These are phyloP conservation scores for Vachellia collinsii DNA, from an alignment of 306 rosid species.

Conservation along the genomic window DNA sequence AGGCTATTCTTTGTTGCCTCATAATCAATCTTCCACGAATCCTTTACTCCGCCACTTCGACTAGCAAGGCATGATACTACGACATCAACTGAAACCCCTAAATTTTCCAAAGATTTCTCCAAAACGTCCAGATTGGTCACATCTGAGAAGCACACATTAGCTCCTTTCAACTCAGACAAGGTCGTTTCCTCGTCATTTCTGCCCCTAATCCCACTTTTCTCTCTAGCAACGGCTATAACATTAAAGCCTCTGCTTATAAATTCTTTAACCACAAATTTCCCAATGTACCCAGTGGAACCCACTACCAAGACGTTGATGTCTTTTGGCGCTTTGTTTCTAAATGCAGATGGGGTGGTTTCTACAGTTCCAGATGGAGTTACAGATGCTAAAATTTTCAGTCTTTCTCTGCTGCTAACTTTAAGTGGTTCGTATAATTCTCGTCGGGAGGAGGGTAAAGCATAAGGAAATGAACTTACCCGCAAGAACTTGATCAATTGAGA, in stretches of 20 bases:
- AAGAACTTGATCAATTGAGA: slow-evolving; percentile 57
- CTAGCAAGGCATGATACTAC: slow-evolving; percentile 97
- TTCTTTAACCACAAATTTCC: slow-evolving; percentile 85
- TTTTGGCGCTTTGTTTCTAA: slow-evolving; percentile 69
- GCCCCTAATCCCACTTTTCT: slow-evolving; percentile 83
- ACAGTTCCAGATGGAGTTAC: slow-evolving; percentile 46
- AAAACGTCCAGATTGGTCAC: slow-evolving; percentile 70
- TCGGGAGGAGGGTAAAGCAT: slow-evolving; percentile 39
- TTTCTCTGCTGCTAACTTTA: slow-evolving; percentile 44
- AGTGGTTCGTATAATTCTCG: slow-evolving; percentile 39
- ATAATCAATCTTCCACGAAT: slow-evolving; percentile 96
- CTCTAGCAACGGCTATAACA: slow-evolving; percentile 81
- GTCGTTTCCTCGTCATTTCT: slow-evolving; percentile 62
- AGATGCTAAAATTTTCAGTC: slow-evolving; percentile 53
- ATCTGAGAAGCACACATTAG: slow-evolving; percentile 82
- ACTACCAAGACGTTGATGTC: slow-evolving; percentile 75
- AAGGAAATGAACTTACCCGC: slow-evolving; percentile 53
- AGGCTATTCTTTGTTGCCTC: slow-evolving; percentile 92
- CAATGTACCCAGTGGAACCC: slow-evolving; percentile 97
- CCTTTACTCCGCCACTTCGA: slow-evolving; percentile 86
- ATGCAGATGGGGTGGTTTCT: slow-evolving; percentile 54
- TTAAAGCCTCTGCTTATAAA: slow-evolving; percentile 80
- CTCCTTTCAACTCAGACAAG: slow-evolving; percentile 65
- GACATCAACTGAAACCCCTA: slow-evolving; percentile 70
- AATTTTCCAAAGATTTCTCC: slow-evolving; percentile 52